A percentile compares a stretch with the other conserved stretches of the same genome.
These are phyloP conservation scores for Pseudogymnoascus sp. DNA, from an alignment of 2,329 filamentous ascomycete species.

Conservation along the genomic window DNA sequence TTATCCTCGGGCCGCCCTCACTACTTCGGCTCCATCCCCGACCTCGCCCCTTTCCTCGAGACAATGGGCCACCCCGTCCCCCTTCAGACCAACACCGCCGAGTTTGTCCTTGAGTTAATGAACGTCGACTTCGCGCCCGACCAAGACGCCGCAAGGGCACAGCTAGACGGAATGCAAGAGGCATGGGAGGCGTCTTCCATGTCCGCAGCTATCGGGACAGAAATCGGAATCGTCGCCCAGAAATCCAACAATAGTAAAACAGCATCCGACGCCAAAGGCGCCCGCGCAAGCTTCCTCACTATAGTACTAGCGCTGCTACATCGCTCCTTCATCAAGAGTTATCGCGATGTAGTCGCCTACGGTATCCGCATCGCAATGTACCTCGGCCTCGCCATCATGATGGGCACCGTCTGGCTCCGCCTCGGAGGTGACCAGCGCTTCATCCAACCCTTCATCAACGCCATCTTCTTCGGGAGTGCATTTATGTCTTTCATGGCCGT, in stretches of 20 bases:
- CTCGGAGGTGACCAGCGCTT: slow-evolving; percentile 60
- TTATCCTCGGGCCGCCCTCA: slow-evolving; percentile 64
- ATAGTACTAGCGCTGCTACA: slow-evolving; percentile 62
- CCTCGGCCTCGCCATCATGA: slow-evolving; percentile 69
- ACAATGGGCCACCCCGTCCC: slow-evolving; percentile 56
- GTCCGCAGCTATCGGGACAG: slow-evolving; percentile 28
- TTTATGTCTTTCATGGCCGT: slow-evolving; percentile 80
- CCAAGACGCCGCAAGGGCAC: slow-evolving; percentile 38
- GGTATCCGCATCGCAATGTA: slow-evolving; percentile 81
- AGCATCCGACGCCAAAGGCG: slow-evolving; percentile 17
- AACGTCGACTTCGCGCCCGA: slow-evolving; percentile 66
- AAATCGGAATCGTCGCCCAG: slow-evolving; percentile 19
- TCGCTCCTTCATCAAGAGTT: slow-evolving; percentile 74
- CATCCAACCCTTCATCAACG: slow-evolving; percentile 77
- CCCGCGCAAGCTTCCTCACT: slow-evolving; percentile 22
- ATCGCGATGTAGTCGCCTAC: slow-evolving; percentile 78
- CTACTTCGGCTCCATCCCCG: slow-evolving; percentile 61
- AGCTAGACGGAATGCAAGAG: slow-evolving; percentile 46
- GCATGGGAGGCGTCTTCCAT: slow-evolving; percentile 47
- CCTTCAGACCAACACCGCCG: slow-evolving; percentile 67
- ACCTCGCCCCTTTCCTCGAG: slow-evolving; percentile 57
- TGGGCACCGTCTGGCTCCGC: slow-evolving; percentile 81
- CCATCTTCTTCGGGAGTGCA: slow-evolving; percentile 63
- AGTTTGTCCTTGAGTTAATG: slow-evolving; percentile 70
- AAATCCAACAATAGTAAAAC: slow-evolving; percentile 10